These are phyloP conservation scores for Rhododendron henanense DNA, from an alignment of 148 eudicot genomes.

Conservation along the genomic window DNA sequence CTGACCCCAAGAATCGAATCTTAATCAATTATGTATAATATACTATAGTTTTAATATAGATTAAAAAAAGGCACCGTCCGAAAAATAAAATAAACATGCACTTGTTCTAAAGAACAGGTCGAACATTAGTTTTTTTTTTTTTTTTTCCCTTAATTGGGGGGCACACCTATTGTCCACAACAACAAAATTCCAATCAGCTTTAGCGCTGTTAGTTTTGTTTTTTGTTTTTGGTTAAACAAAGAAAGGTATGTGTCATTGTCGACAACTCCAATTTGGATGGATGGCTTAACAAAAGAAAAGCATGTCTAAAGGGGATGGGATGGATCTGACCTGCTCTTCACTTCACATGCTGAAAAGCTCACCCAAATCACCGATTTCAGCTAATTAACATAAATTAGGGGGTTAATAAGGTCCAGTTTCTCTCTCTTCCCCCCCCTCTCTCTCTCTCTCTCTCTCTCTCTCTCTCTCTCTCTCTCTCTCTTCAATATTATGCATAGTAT, in stretches of 20 bases:
- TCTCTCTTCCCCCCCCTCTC: too few relatives aligned
- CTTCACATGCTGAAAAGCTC: background rate
- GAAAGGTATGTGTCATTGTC: background rate
- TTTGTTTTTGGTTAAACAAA: background rate
- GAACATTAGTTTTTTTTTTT: background rate
- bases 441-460: too few relatives aligned
- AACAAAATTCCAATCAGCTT: background rate
- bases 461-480: too few relatives aligned
- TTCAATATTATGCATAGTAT: too few relatives aligned
- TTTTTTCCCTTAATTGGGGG: background rate
- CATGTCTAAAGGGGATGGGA: background rate
- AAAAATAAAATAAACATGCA: background rate
- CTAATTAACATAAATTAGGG: background rate
- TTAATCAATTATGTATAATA: too few relatives aligned
- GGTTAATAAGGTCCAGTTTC: background rate
- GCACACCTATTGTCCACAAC: background rate
- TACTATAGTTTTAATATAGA: background rate
- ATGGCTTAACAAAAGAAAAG: background rate
- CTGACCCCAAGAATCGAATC: too few relatives aligned
- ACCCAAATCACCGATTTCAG: background rate
- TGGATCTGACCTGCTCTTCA: background rate
- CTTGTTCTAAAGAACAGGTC: background rate
- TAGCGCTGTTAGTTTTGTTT: background rate
- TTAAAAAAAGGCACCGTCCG: background rate
- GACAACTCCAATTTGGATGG: background rate